Evolutionary conservation across 306 rosid genomes (phyloP).

Genomic region (Dalbergia oliveri): DNA sequence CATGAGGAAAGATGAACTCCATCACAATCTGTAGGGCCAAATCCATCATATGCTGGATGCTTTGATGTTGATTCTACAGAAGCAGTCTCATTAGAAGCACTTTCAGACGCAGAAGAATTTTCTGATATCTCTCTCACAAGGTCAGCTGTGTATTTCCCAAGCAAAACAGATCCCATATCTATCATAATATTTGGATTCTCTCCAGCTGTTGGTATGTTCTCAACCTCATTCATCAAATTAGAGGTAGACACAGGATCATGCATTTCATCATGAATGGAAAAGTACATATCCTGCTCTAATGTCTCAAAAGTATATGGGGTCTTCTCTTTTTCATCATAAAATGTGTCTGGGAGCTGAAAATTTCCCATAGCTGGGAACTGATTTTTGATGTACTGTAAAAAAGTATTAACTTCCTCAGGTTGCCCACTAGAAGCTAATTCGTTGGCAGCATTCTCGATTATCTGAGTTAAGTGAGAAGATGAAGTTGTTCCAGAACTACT

Average conservation of each 20-base stretch:
- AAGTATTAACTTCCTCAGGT: constrained; percentile 64
- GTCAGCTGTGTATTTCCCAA: constrained; percentile 76
- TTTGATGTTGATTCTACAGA: constrained; percentile 60
- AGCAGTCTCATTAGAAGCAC: constrained; percentile 51
- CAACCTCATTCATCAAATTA: constrained; percentile 45
- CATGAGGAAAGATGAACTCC: constrained; percentile 95
- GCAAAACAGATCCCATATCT: constrained; percentile 66
- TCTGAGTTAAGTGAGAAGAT: constrained; percentile 55
- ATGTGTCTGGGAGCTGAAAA: constrained; percentile 58
- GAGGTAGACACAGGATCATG: constrained; percentile 49
- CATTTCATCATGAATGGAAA: constrained; percentile 63
- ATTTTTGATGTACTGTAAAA: constrained; percentile 63
- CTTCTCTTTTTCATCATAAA: constrained; percentile 54
- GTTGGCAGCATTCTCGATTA: constrained; percentile 65
- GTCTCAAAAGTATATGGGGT: constrained; percentile 59
- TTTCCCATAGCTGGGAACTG: constrained; percentile 63
- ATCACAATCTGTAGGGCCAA: constrained; percentile 85
- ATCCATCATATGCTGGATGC: constrained; percentile 62
- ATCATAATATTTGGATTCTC: constrained; percentile 48
- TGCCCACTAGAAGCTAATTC: constrained; percentile 63
- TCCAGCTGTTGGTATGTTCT: constrained; percentile 46
- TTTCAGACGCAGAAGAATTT: constrained; percentile 68
- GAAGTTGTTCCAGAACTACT: constrained; percentile 55
- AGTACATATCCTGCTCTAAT: constrained; percentile 74
- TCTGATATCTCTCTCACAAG: constrained; percentile 62